phyloP scores from a whole-genome alignment of 2,329 filamentous ascomycete species.

The Sarocladium brachiariae region DNA sequence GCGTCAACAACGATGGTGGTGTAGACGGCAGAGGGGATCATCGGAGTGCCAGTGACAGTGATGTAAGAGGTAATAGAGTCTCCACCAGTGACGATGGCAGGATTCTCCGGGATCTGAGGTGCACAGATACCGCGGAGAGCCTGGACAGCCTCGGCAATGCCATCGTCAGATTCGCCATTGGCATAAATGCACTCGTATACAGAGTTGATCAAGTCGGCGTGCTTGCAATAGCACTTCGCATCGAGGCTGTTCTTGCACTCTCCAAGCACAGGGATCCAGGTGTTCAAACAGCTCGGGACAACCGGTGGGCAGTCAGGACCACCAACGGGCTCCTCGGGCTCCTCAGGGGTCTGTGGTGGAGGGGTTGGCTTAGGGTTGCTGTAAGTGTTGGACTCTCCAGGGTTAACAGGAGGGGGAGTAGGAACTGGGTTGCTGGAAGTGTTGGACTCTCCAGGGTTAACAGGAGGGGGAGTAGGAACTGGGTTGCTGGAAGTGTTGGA shows the following conservation, averaged over 20 bases:
- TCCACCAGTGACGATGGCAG: conserved; percentile 74
- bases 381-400: too few species aligned
- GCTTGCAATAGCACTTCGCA: conserved; percentile 78
- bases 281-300: conserved; percentile 86
- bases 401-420: too few species aligned
- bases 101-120: conserved; percentile 65
- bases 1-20: conserved; percentile 45
- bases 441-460: too few species aligned
- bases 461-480: too few species aligned
- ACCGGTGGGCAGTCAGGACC: conserved; percentile 51
- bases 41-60: conserved; percentile 45
- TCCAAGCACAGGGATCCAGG: conserved; percentile 64
- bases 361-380: too few species aligned
- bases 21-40: conserved; percentile 39
- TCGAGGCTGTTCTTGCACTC: conserved; percentile 82
- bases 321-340: conserved; percentile 13
- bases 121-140: conserved; percentile 94
- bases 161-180: conserved; percentile 59
- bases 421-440: too few species aligned
- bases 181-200: conserved; percentile 78
- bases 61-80: conserved; percentile 57
- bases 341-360: conserved; percentile 21
- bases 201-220: conserved; percentile 65
- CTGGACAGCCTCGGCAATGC: conserved; percentile 63
- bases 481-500: too few species aligned